A percentile compares a stretch with the other conserved stretches of the same genome.
These are phyloP conservation scores for Chlamydomonas eustigma DNA, from an alignment of 139 green algal genomes.

Conservation along the genomic window DNA sequence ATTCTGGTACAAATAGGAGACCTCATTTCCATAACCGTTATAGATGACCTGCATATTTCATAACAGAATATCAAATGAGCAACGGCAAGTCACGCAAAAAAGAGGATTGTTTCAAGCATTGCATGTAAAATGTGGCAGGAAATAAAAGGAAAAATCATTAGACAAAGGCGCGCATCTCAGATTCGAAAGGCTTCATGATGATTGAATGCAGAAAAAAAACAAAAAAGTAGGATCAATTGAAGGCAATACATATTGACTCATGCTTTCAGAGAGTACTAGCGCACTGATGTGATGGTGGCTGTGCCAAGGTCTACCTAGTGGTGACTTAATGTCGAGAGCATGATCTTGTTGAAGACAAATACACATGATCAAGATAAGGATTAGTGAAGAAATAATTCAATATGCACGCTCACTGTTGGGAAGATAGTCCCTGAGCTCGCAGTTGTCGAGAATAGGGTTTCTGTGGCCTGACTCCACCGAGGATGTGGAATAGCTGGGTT, in stretches of 20 bases:
- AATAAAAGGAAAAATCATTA: neutral
- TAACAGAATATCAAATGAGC: neutral
- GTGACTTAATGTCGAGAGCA: too few species aligned
- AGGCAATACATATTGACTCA: neutral
- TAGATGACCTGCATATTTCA: neutral
- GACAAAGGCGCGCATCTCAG: neutral
- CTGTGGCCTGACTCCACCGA: constrained; percentile 4
- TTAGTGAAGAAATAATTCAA: neutral
- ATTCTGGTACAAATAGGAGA: neutral
- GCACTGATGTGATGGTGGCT: too few species aligned
- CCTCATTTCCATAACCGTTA: neutral
- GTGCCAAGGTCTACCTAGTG: too few species aligned
- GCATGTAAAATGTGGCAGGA: neutral
- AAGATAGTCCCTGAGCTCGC: neutral
- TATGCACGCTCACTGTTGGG: neutral
- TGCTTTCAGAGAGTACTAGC: too few species aligned
- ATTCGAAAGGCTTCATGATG: neutral
- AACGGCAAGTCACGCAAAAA: too few species aligned
- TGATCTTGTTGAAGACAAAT: neutral
- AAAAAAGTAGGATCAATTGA: neutral
- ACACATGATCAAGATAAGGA: neutral
- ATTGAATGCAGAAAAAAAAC: neutral
- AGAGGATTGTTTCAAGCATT: too few species aligned
- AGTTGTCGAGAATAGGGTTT: neutral
- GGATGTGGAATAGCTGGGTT: constrained; percentile 3